Evolutionary conservation across 352 stramenopile species (phyloP).

Genomic region (Globisporangium spinosum): DNA sequence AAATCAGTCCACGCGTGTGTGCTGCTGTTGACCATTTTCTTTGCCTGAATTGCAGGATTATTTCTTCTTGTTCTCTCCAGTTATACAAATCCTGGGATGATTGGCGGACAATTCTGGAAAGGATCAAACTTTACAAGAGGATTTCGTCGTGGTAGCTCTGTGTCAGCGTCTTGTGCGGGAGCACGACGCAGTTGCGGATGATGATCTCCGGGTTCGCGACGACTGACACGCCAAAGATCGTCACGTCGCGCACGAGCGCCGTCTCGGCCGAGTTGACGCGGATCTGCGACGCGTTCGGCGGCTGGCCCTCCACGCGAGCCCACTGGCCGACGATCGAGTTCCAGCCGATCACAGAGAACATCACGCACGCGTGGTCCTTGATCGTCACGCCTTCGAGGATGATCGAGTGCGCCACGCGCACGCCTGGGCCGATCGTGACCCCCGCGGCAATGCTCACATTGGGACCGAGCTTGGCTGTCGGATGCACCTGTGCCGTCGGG

Average conservation of each 20-base stretch:
- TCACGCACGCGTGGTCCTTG: conserved; percentile 84
- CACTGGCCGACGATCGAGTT: conserved; percentile 88
- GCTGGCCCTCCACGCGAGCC: conserved; percentile 80
- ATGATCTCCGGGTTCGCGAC: conserved; percentile 84
- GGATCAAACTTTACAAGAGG: conserved; percentile 53
- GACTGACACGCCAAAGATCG: conserved; percentile 88
- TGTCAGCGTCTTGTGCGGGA: conserved; percentile 85
- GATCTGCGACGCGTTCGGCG: conserved; percentile 74
- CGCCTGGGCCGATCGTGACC: conserved; percentile 77
- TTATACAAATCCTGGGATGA: conserved; percentile 3
- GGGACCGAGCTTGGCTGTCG: conserved; percentile 81
- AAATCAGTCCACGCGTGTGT: neutral
- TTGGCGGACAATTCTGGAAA: neutral
- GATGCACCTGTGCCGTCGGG: conserved; percentile 70
- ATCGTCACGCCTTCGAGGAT: conserved; percentile 87
- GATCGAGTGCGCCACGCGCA: conserved; percentile 84
- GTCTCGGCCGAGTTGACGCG: conserved; percentile 65
- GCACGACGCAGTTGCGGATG: conserved; percentile 88
- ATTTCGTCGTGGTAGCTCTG: conserved; percentile 90
- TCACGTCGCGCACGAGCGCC: conserved; percentile 82
- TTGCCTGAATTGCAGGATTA: neutral
- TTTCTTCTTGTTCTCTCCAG: conserved; percentile 2
- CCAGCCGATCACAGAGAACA: conserved; percentile 88
- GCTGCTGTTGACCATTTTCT: neutral
- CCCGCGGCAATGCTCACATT: conserved; percentile 86